phyloP scores from a whole-genome alignment of 1,284 basidiomycete genomes.

The Bjerkandera adusta region DNA sequence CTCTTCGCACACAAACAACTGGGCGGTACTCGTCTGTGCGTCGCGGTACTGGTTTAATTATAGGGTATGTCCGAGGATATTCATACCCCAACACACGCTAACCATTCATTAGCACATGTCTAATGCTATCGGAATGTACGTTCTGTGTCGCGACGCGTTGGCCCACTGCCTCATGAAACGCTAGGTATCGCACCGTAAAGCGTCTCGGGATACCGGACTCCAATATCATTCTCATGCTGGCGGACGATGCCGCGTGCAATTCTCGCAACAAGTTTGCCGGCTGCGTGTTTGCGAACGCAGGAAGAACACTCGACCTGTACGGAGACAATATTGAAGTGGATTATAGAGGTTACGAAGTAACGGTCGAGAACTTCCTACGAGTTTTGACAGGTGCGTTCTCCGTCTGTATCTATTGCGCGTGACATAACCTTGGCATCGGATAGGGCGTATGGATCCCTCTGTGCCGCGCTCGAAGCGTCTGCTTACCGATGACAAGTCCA shows the following conservation, averaged over 20 bases:
- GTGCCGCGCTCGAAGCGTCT: constrained; percentile 92
- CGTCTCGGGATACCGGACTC: constrained; percentile 96
- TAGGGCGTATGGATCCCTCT: constrained; percentile 71
- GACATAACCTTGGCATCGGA: too few species aligned
- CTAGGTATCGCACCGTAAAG: constrained; percentile 96
- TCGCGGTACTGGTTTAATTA: constrained; percentile 99
- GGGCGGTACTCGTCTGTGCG: constrained; percentile 95
- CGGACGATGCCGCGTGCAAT: constrained; percentile 96
- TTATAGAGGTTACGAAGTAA: constrained; percentile 97
- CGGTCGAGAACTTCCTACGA: constrained; percentile 93
- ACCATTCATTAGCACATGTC: constrained; percentile 80
- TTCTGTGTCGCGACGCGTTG: constrained; percentile 4
- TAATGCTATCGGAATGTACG: constrained; percentile 93
- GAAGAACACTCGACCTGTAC: constrained; percentile 84
- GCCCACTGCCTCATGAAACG: not conserved
- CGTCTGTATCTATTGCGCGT: not conserved
- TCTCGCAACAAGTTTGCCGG: constrained; percentile 90
- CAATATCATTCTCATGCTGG: constrained; percentile 98
- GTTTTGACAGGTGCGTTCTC: constrained; percentile 75
- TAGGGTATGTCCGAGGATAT: constrained; percentile 54
- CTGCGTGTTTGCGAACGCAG: constrained; percentile 84
- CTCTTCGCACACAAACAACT: constrained; percentile 90
- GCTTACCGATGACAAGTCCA: constrained; percentile 88
- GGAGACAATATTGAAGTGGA: constrained; percentile 98
- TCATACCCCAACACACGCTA: constrained; percentile 6